phyloP scores from a whole-genome alignment of 176 grass and related monocot species.

The Olyra latifolia region DNA sequence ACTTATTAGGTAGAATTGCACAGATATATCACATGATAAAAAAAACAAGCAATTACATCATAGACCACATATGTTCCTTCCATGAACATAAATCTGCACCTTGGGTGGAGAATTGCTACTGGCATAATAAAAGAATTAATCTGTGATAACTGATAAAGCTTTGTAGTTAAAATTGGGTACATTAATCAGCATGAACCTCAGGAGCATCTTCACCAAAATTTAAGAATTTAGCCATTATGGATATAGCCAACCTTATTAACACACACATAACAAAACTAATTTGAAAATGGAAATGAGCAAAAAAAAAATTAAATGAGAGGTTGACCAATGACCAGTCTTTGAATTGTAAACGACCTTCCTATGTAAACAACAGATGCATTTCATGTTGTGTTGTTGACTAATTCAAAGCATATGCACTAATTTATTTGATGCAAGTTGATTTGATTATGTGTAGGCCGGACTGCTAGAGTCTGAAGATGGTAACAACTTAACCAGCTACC shows the following conservation, averaged over 20 bases:
- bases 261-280: neutral
- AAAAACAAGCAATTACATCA: neutral
- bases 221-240: constrained; percentile 13
- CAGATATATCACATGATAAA: neutral
- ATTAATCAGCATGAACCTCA: neutral
- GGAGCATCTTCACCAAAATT: neutral
- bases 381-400: constrained; percentile 17
- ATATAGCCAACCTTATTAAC: neutral
- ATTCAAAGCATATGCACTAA: neutral
- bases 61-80: neutral
- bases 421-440: constrained; percentile 20
- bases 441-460: neutral
- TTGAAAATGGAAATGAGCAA: neutral
- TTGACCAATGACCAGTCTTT: constrained; percentile 3
- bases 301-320: neutral
- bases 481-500: neutral
- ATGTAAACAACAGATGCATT: constrained; percentile 5
- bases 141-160: neutral
- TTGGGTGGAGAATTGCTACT: neutral
- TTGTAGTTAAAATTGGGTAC: neutral
- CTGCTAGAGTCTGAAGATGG: neutral
- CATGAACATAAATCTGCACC: neutral
- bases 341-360: neutral
- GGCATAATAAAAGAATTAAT: neutral
- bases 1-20: neutral